These are phyloP conservation scores for Tolypocladium nubicola DNA, from an alignment of 2,329 filamentous ascomycete species.

Conservation along the genomic window DNA sequence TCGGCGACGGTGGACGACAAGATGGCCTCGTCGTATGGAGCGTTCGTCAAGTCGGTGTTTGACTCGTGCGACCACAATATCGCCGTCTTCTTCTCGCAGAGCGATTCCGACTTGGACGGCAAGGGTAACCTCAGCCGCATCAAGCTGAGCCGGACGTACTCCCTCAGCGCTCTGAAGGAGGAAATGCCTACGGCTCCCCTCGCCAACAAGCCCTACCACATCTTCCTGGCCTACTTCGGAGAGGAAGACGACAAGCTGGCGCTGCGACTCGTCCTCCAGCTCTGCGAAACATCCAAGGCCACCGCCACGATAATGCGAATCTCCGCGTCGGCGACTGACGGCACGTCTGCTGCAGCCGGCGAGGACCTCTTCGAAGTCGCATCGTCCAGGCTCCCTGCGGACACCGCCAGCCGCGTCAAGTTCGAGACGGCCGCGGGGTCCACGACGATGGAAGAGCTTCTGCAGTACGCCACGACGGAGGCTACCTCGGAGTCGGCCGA, in stretches of 20 bases:
- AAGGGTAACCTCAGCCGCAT: constrained; percentile 20
- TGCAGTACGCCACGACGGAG: constrained; percentile 9
- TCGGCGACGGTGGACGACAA: constrained; percentile 21
- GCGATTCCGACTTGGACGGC: constrained; percentile 30
- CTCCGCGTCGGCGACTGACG: neutral
- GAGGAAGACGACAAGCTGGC: constrained; percentile 73
- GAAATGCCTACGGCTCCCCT: constrained; percentile 48
- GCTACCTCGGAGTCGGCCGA: constrained; percentile 1
- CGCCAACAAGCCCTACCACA: constrained; percentile 62
- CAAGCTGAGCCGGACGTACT: constrained; percentile 40
- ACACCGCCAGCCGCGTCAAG: constrained; percentile 8
- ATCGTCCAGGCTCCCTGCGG: constrained; percentile 3
- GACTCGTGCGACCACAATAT: constrained; percentile 56
- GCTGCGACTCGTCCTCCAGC: constrained; percentile 70
- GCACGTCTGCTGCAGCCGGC: neutral
- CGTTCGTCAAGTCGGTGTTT: constrained; percentile 63
- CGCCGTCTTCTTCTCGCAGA: constrained; percentile 68
- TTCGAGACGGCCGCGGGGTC: constrained; percentile 7
- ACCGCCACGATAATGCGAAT: constrained; percentile 60
- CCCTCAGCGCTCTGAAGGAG: constrained; percentile 44
- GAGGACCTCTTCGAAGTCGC: constrained; percentile 6
- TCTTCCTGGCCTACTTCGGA: constrained; percentile 83
- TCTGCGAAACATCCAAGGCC: constrained; percentile 68
- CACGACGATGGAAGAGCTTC: constrained; percentile 11
- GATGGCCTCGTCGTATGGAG: constrained; percentile 45